Base-by-base conservation (phyloP, 2,329 filamentous ascomycete species). In the Cladosporium sp. region DNA sequence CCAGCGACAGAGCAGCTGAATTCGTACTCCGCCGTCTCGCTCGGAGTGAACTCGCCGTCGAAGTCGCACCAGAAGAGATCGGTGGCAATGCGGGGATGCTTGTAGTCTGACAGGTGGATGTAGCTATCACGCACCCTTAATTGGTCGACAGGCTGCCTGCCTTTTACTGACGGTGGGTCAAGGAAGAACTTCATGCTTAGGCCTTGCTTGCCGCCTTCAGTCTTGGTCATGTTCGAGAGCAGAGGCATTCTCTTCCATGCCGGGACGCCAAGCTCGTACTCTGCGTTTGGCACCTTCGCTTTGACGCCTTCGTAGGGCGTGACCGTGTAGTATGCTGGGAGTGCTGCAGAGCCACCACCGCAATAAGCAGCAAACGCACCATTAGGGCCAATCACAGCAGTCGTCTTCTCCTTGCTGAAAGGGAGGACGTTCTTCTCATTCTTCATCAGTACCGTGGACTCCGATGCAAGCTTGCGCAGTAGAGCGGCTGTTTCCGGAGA, bases 351-450 rank as follows among this genome's bases (percentile, higher is more conserved):
- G 2, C 66, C 66, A 19, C 66, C 66, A 31, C 66, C 66, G 46
- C 63, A 67, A 53, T 62, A 66, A 5, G 87, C 81, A 54, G 77
- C 85, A 1, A 81, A 83, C 59, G 85, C 79, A 1, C 83, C 85
- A 81, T 89, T 89, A 2, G 85, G 85, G 0, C 86, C 86, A 60
- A 89, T 86, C 13, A 89, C 82, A 4, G 85, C 85, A 54, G 89
- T 76, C 13, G 80, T 82, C n/a, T 83, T 83, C 7, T 79, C 75
- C 63, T 85, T 87, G 33, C 77, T 77, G 3, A 86, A 67, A 0
- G 87, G 87, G 1, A 91, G 72, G 0, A 84, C 66, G 11, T 72
- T 73, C 35, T 77, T 77, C 10, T 87, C 78, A 58, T 91, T 91
- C 70, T 89, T 89, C 45, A 90, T 43, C 35, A 69, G 56, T 0